phyloP scores from a whole-genome alignment of 2,329 filamentous ascomycete genomes.

The Xylaria arbuscula region DNA sequence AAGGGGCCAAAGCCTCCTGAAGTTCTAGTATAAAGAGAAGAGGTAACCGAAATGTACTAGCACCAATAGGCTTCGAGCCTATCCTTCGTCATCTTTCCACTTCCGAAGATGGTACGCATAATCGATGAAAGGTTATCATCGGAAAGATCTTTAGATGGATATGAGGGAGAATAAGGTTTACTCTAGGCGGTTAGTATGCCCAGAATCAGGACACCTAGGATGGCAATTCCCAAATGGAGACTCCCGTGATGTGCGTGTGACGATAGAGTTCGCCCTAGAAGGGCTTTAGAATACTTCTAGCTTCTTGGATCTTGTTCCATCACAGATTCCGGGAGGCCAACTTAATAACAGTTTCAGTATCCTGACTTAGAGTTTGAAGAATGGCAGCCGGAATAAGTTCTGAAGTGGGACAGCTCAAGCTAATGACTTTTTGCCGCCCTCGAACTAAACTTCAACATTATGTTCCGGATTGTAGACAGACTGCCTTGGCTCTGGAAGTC shows the following conservation, averaged over 20 bases:
- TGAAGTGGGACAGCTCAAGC: not conserved
- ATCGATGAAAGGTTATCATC: not conserved
- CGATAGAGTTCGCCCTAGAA: constrained; percentile 2
- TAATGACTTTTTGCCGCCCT: too few species aligned
- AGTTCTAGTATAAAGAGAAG: constrained; percentile 15
- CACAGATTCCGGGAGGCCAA: not conserved
- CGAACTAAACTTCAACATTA: too few species aligned
- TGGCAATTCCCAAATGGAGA: too few species aligned
- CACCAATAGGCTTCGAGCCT: not conserved
- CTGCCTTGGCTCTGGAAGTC: not conserved
- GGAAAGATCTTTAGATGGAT: not conserved
- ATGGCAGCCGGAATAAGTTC: not conserved
- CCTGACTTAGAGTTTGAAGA: not conserved
- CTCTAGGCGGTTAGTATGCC: not conserved
- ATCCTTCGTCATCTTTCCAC: not conserved
- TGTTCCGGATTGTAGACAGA: not conserved
- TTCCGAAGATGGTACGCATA: not conserved
- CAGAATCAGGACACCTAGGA: too few species aligned
- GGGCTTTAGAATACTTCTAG: not conserved
- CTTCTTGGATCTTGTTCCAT: not conserved
- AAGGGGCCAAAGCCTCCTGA: constrained; percentile 25
- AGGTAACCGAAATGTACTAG: too few species aligned
- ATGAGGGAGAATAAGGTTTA: not conserved
- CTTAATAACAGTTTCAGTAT: not conserved
- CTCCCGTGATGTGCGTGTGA: too few species aligned